Evolutionary conservation across 441 rosid species (phyloP).

Genomic region (Populus tomentosa): DNA sequence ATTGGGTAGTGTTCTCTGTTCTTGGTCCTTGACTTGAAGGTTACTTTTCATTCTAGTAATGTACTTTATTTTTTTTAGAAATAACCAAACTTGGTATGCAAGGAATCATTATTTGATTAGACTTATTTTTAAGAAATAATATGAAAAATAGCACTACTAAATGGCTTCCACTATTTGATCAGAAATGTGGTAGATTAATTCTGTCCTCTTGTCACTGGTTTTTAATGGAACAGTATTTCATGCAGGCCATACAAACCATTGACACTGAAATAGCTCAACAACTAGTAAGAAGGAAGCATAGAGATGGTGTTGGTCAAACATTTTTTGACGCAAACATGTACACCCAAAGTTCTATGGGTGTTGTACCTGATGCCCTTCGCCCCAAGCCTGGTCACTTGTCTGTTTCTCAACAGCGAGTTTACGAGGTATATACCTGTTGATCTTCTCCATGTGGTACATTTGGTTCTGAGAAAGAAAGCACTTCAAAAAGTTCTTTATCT

Average conservation of each 20-base stretch:
- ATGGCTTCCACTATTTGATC: background rate
- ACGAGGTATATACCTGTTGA: conserved; percentile 56
- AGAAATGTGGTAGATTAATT: background rate
- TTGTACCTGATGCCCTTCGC: conserved; percentile 88
- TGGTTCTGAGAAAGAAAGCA: conserved; percentile 16
- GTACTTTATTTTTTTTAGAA: background rate
- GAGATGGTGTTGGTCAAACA: conserved; percentile 72
- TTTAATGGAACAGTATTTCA: background rate
- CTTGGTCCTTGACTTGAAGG: background rate
- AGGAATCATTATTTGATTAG: background rate
- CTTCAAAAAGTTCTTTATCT: background rate
- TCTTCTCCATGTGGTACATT: conserved; percentile 1
- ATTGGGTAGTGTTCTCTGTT: background rate
- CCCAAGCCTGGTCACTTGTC: conserved; percentile 95
- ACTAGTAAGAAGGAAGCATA: conserved; percentile 84
- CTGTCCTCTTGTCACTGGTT: background rate
- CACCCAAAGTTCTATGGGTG: conserved; percentile 71
- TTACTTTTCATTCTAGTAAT: background rate
- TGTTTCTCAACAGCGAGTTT: conserved; percentile 90
- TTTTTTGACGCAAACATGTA: conserved; percentile 74
- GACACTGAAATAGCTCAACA: conserved; percentile 89
- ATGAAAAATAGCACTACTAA: background rate
- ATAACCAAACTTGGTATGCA: background rate
- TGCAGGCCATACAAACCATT: conserved; percentile 87
- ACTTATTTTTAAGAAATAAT: no score